These are phyloP conservation scores for Geranomyces michiganensis DNA, from an alignment of 192 early-diverging fungal genomes.

Conservation along the genomic window DNA sequence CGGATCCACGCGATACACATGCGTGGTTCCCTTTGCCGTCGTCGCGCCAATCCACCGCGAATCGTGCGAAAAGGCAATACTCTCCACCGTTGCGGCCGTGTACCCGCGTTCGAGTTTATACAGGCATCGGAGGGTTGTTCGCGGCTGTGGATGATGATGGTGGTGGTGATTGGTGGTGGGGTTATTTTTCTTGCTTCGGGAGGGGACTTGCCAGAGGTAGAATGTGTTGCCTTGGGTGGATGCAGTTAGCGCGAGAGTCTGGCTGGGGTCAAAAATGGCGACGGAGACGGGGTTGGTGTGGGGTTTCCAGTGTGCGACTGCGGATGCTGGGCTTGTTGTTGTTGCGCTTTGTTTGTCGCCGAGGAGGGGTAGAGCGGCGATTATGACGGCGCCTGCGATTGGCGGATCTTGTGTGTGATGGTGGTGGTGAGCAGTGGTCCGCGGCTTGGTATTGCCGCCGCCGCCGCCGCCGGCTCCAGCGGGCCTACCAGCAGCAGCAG, in stretches of 20 bases:
- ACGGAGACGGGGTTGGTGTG: conserved; percentile 69
- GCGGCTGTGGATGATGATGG: too few relatives aligned
- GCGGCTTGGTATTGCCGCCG: too few relatives aligned
- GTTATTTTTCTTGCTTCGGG: conserved; percentile 33
- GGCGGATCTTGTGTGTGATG: neutral
- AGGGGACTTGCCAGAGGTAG: conserved; percentile 64
- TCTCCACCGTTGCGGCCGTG: conserved; percentile 73
- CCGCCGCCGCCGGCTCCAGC: too few relatives aligned
- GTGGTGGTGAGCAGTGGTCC: neutral
- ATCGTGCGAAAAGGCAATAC: conserved; percentile 67
- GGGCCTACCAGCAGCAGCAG: neutral
- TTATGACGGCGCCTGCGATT: neutral
- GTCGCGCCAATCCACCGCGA: conserved; percentile 76
- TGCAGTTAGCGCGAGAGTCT: conserved; percentile 69
- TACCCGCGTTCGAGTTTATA: conserved; percentile 80
- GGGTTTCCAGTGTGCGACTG: conserved; percentile 73
- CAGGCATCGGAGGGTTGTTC: conserved; percentile 40
- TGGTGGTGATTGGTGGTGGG: too few relatives aligned
- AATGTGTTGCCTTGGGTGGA: conserved; percentile 76
- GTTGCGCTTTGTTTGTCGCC: neutral
- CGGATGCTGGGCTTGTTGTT: conserved; percentile 2
- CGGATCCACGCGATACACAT: conserved; percentile 57
- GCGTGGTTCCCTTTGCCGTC: conserved; percentile 73
- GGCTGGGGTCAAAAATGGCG: conserved; percentile 65
- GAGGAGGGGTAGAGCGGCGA: neutral